Evolutionary conservation across 345 rosid species (phyloP), one percentile per base, ranked within the genome.

Genomic region (Salix koriyanagi): DNA sequence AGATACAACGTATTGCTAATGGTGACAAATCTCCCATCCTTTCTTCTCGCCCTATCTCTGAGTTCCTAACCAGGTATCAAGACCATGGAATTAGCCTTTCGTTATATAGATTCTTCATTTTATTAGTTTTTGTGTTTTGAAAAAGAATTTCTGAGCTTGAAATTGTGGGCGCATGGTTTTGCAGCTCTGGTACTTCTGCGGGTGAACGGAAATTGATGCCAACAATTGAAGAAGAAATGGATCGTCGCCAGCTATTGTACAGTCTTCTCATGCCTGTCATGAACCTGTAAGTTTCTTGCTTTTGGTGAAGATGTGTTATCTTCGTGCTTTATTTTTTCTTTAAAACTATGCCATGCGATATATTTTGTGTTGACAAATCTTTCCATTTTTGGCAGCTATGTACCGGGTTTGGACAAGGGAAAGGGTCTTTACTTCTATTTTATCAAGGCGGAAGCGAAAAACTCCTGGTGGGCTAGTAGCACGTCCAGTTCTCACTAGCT

Each of bases 131-230:
- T 23, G 1, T 39, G 2, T 18, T 16, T 25, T 4, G n/a, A 42
- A 8, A 2, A 23, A 23, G 4, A 15, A 25, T 26, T 7, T 11
- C 30, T 3, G 19, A 5, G 30, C 30, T 65, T 46, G 16, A 46
- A 46, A 46, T 46, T 46, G 50, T 13, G 18, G 50, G 50, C 13
- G 50, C 12, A 7, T 56, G 11, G 18, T 66, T 65, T 58, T 78
- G 72, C 90, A 96, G 99, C 79, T 96, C 98, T 18, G 99, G 99
- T 48, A 93, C 99, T 64, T 96, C 99, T 30, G 99, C 97, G 10
- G 99, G 99, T 41, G 99, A 96, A 80, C 91, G 99, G 80, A 96
- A 96, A 62, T 86, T 93, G 75, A 91, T 96, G 99, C 99, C 99
- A 2, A 91, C 99, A 34, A 96, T 93, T 81, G 80, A 58, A 52